phyloP scores from a whole-genome alignment of 2,329 filamentous ascomycete genomes.

The Akanthomyces muscarius region DNA sequence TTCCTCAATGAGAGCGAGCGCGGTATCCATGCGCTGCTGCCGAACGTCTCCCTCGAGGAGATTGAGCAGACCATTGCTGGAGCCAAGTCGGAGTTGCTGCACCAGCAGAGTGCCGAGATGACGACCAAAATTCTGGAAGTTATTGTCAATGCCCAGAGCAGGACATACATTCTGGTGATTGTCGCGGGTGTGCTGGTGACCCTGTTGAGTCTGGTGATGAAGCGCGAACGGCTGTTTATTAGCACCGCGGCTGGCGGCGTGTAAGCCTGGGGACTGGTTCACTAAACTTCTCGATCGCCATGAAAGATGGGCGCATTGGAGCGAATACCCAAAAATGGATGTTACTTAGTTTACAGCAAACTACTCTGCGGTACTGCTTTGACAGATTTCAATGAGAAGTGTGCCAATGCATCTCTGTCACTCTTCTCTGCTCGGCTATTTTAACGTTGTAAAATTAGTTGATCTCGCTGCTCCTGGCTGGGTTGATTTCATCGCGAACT shows the following conservation, averaged over 20 bases:
- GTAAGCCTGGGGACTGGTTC: background rate
- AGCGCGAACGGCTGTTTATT: background rate
- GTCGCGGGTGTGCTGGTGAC: background rate
- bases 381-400: too few relatives aligned
- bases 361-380: too few relatives aligned
- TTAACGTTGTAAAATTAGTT: too few relatives aligned
- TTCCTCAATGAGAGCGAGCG: constrained; percentile 29
- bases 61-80: constrained; percentile 26
- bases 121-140: constrained; percentile 23
- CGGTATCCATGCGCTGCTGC: constrained; percentile 18
- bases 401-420: too few relatives aligned
- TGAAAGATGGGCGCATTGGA: background rate
- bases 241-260: background rate
- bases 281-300: too few relatives aligned
- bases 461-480: too few relatives aligned
- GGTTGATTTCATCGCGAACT: too few relatives aligned
- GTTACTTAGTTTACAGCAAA: too few relatives aligned
- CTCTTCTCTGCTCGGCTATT: too few relatives aligned
- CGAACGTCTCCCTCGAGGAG: constrained; percentile 22
- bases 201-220: background rate
- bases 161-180: constrained; percentile 23
- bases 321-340: background rate
- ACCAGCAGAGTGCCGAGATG: constrained; percentile 18
- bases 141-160: constrained; percentile 24
- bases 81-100: constrained; percentile 17